Percentiles rank a stretch among this genome's conserved stretches.
Conservation (phyloP, 208 protist genomes). For the Chromosphaera perkinsii region DNA sequence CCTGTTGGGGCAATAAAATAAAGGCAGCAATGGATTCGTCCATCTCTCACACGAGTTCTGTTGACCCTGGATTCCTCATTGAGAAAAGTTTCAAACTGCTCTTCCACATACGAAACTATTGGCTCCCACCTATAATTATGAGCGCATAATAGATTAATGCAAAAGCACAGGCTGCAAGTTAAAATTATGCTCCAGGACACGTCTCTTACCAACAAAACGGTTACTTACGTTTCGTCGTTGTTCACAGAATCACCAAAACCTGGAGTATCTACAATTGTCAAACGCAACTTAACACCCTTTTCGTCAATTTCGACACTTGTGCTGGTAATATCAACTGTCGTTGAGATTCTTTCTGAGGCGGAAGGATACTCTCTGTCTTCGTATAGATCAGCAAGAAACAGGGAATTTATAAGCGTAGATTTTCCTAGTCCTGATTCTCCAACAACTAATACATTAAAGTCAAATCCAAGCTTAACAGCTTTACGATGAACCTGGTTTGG, state of each 20-base stretch:
- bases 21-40: constrained; percentile 22
- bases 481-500: constrained; percentile 28
- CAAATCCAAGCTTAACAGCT: constrained; percentile 21
- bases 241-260: constrained; percentile 37
- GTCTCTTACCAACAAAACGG: background rate
- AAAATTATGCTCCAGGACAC: background rate
- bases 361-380: constrained; percentile 13
- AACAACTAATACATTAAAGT: constrained; percentile 34
- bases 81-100: constrained; percentile 16
- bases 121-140: background rate
- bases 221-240: constrained; percentile 13
- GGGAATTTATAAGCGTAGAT: constrained; percentile 30
- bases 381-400: constrained; percentile 37
- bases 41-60: background rate
- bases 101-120: constrained; percentile 18
- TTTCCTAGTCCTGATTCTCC: constrained; percentile 36
- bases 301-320: constrained; percentile 21
- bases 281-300: constrained; percentile 18
- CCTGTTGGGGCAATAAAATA: constrained; percentile 33
- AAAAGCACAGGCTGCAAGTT: background rate
- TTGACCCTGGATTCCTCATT: background rate
- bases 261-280: constrained; percentile 41
- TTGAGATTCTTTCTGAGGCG: too few relatives aligned
- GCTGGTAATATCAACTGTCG: too few relatives aligned
- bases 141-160: background rate